Evolutionary conservation across 2,329 filamentous ascomycete genomes (phyloP).

Genomic region (Colletotrichum orbiculare): DNA sequence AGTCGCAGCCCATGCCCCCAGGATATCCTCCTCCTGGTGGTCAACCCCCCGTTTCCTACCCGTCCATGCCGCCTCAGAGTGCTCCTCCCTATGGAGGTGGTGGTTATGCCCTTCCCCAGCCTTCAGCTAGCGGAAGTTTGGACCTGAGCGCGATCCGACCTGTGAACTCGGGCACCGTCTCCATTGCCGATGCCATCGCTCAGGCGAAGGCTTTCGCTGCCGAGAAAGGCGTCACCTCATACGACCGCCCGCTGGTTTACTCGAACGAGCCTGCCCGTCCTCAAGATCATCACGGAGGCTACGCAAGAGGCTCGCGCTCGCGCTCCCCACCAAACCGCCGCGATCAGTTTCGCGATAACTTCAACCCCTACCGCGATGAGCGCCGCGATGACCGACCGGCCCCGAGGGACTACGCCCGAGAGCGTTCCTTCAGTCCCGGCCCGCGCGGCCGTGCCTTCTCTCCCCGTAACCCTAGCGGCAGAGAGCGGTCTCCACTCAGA

Average conservation of each 20-base stretch:
- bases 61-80: slow-evolving; percentile 48
- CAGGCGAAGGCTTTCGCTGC: slow-evolving; percentile 85
- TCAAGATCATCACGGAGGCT: slow-evolving; percentile 59
- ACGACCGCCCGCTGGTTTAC: slow-evolving; percentile 67
- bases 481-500: slow-evolving; percentile 69
- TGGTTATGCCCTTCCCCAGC: slow-evolving; percentile 68
- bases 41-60: slow-evolving; percentile 48
- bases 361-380: slow-evolving; percentile 88
- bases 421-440: slow-evolving; percentile 79
- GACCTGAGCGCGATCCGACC: slow-evolving; percentile 85
- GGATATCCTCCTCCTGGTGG: slow-evolving; percentile 53
- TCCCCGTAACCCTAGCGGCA: slow-evolving; percentile 63
- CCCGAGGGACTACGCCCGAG: slow-evolving; percentile 67
- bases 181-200: slow-evolving; percentile 84
- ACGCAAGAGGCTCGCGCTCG: slow-evolving; percentile 72
- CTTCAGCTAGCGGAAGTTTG: slow-evolving; percentile 78
- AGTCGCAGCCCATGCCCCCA: slow-evolving; percentile 52
- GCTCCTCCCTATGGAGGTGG: slow-evolving; percentile 50
- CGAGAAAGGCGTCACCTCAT: slow-evolving; percentile 77
- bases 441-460: slow-evolving; percentile 70
- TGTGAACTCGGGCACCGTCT: slow-evolving; percentile 82
- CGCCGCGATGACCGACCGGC: slow-evolving; percentile 74
- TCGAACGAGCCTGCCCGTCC: slow-evolving; percentile 47
- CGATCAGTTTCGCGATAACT: slow-evolving; percentile 78
- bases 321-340: slow-evolving; percentile 76